These are phyloP conservation scores for Candida tropicalis DNA, from an alignment of 1,139 yeast species.

Conservation along the genomic window DNA sequence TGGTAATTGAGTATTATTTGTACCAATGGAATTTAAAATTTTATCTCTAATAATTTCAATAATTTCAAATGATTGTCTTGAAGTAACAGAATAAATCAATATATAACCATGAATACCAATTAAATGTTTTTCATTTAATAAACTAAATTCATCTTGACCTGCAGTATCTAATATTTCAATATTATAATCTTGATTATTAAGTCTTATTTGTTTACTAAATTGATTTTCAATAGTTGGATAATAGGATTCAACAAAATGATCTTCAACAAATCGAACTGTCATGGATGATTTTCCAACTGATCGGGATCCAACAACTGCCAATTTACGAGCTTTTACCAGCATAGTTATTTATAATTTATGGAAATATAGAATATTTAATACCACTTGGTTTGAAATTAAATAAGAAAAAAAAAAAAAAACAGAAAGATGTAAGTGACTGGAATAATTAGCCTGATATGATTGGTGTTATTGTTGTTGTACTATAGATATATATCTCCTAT, in stretches of 20 bases:
- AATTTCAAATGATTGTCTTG: conserved; percentile 78
- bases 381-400: neutral
- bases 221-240: conserved; percentile 94
- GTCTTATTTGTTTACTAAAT: conserved; percentile 70
- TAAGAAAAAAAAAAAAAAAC: neutral
- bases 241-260: conserved; percentile 85
- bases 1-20: conserved; percentile 65
- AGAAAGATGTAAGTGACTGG: too few species aligned
- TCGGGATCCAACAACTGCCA: conserved; percentile 87
- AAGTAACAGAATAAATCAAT: conserved; percentile 80
- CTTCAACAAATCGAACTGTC: conserved; percentile 85
- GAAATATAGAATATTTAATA: neutral
- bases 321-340: conserved; percentile 64
- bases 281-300: conserved; percentile 90
- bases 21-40: conserved; percentile 75
- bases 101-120: conserved; percentile 87
- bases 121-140: conserved; percentile 79
- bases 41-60: conserved; percentile 80
- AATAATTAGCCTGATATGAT: too few species aligned
- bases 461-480: too few species aligned
- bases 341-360: conserved; percentile 5
- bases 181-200: conserved; percentile 76
- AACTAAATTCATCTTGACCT: conserved; percentile 91
- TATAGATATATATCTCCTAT: too few species aligned
- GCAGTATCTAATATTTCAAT: conserved; percentile 92